Conservation (phyloP, 805 yeast genomes). For the Candida xyloterini region DNA sequence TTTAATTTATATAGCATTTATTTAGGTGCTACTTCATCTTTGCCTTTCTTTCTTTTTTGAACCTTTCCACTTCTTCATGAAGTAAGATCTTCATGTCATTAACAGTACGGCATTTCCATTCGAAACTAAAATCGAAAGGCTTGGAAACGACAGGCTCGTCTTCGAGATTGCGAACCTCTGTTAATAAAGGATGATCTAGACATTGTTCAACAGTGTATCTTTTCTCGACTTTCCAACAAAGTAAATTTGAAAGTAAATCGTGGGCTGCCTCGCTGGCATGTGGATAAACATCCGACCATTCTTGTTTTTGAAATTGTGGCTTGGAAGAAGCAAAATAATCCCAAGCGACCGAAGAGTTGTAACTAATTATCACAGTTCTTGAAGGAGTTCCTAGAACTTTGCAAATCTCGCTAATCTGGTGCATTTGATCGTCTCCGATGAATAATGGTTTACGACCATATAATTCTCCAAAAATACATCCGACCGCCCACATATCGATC, state of each 20-base stretch:
- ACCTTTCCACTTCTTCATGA: conserved; percentile 50
- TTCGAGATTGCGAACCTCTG: conserved; percentile 46
- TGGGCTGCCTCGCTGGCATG: conserved; percentile 52
- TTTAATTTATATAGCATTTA: conserved; percentile 1
- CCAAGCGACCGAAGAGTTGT: conserved; percentile 46
- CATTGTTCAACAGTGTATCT: conserved; percentile 58
- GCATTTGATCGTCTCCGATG: conserved; percentile 67
- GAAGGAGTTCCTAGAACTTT: conserved; percentile 73
- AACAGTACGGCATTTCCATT: conserved; percentile 38
- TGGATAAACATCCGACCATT: conserved; percentile 61
- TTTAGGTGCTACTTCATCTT: conserved; percentile 9
- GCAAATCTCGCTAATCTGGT: conserved; percentile 68
- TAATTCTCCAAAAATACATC: conserved; percentile 85
- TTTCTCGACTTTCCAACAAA: conserved; percentile 61
- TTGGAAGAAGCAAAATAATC: conserved; percentile 43
- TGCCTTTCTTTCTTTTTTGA: conserved; percentile 36
- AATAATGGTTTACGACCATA: conserved; percentile 79
- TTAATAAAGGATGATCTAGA: conserved; percentile 55
- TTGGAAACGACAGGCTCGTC: conserved; percentile 54
- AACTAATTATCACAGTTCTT: conserved; percentile 39
- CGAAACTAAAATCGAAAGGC: conserved; percentile 68
- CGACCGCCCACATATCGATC: conserved; percentile 92
- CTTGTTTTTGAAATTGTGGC: conserved; percentile 38
- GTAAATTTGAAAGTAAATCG: conserved; percentile 49
- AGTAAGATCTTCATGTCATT: conserved; percentile 47